These are phyloP conservation scores for Penicillium alfredii DNA, from an alignment of 495 filamentous ascomycete species.

Conservation along the genomic window DNA sequence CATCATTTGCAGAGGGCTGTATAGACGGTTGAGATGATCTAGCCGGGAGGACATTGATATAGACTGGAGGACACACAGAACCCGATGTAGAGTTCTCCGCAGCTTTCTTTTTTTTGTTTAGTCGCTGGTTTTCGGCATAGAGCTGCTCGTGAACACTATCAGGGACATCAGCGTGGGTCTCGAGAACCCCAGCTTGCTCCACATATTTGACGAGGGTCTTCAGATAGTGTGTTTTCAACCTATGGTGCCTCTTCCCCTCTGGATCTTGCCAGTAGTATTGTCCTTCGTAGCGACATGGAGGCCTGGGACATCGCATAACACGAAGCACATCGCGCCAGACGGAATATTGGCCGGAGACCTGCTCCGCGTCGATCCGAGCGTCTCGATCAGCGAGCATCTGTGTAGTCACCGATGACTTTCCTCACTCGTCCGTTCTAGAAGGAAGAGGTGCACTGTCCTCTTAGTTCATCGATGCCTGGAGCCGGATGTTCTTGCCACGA, in stretches of 20 bases:
- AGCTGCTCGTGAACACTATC: constrained; percentile 6
- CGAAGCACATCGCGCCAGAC: constrained; percentile 1
- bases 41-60: too few relatives aligned
- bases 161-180: constrained; percentile 16
- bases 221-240: constrained; percentile 10
- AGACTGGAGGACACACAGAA: not conserved
- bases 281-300: not conserved
- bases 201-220: constrained; percentile 15
- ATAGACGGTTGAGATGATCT: constrained; percentile 1
- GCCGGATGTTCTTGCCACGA: constrained; percentile 16
- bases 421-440: constrained; percentile 6
- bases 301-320: constrained; percentile 3
- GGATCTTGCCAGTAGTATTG: constrained; percentile 10
- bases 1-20: constrained; percentile 1
- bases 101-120: constrained; percentile 3
- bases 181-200: constrained; percentile 10
- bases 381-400: constrained; percentile 6
- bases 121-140: constrained; percentile 5
- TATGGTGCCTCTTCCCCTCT: constrained; percentile 13
- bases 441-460: constrained; percentile 3
- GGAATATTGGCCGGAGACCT: too few relatives aligned
- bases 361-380: constrained; percentile 5
- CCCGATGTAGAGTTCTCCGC: not conserved
- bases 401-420: constrained; percentile 1
- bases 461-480: constrained; percentile 9